Evolutionary conservation across 805 yeast genomes (phyloP), one percentile per base, ranked within the genome.

Genomic region (Grigorovia transvaalensis): DNA sequence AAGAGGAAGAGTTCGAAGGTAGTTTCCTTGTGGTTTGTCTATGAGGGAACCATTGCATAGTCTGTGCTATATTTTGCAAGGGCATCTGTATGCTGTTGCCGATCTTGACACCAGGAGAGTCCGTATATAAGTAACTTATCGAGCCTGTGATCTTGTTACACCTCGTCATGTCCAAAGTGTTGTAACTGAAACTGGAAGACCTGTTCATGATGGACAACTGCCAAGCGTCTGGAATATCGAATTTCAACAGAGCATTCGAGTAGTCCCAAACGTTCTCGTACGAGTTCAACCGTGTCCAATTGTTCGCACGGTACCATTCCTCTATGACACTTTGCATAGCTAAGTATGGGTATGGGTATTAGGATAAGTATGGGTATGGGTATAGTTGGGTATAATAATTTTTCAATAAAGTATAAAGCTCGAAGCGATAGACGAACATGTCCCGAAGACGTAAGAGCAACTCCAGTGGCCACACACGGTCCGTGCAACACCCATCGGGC

Each of bases 1-100:
- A 71, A 0, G 81, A 71, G 40, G 44, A 48, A 6, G 51, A 20
- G 9, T n/a, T n/a, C n/a, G 12, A 7, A 3, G 51, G 20, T 8
- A 12, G n/a, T 15, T 38, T 15, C 5, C 15, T n/a, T 12, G 18
- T 7, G 42, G 38, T 11, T 33, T 33, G 38, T 8, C 8, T 33
- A 33, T 33, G 11, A 5, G 42, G 42, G 17, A 38, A 38, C 42
- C 42, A 38, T 38, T 38, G n/a, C 42, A 38, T 38, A 9, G 42
- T 38, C 17, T 38, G 18, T 7, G 15, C 42, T 13, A 38, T 15
- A 38, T 38, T n/a, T 38, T 38, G 42, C 15, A 38, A 38, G 17
- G 42, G 42, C 17, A n/a, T 15, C 8, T 38, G 18, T 38, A 15
- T 38, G 15, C 42, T 38, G 17, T 13, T 15, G 9, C 15, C 18